Base-by-base conservation (phyloP, 108 stramenopile species). In the Skeletonema menzelii region DNA sequence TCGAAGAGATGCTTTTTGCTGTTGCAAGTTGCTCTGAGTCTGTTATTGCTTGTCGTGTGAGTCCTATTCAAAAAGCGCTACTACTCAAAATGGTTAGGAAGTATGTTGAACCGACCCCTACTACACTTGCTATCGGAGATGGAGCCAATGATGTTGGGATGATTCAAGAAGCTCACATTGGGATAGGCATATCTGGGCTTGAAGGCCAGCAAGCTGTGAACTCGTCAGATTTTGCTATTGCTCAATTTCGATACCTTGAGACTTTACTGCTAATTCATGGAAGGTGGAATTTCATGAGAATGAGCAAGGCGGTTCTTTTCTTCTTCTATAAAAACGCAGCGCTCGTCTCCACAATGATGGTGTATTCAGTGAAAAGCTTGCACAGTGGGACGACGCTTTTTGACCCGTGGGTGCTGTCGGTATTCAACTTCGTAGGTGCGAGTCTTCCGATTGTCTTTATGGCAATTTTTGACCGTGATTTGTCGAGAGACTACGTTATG, bases 311-410 rank as follows among this genome's bases (percentile, higher is more conserved):
- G 22, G 89, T 98, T 57, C 77, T 99, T 10, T 99, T 92, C 80
- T 94, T 95, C 38, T 98, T 99, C 82, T 99, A 97, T 92, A 99
- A 99, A 79, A 99, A 99, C 77, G 87, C 97, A 40, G 84, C 96
- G 15, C 85, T 98, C 70, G 93, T 93, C 34, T 86, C 88, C 13
- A 68, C 69, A 53, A 59, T 96, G 56, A 85, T 96, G 61, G 80
- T 90, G 42, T 96, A 82, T 72, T 82, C 83, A 30, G 69, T 65
- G 15, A 77, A 85, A 69, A 85, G 90, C 49, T 75, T 97, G 19
- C 97, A 83, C 65, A 90, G 88, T 66, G 95, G 95, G 44, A 89
- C 87, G 8, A 85, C 91, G 11, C 69, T 94, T 37, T 96, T 83
- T 63, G 92, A 96, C 65, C 31, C 84, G 76, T 94, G 93, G 93